Percentiles rank a stretch among this genome's conserved stretches.
Evolutionary conservation across 2,329 filamentous ascomycete genomes (phyloP).

Genomic region (Paraconiothyrium brasiliense): DNA sequence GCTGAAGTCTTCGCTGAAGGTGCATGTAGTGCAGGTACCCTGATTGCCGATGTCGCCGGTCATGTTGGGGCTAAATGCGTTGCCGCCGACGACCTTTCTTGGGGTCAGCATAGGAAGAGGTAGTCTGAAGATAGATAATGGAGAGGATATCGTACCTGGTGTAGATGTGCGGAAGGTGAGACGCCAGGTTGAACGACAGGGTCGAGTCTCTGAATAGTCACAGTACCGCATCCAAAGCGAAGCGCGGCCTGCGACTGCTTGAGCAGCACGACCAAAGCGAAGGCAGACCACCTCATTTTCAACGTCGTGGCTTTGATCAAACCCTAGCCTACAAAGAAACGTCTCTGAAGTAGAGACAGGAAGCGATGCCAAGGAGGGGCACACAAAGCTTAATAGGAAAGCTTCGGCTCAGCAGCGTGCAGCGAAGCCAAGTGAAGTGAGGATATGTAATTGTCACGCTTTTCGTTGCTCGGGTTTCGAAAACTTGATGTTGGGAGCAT

Average conservation of each 20-base stretch:
- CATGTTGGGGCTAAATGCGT: constrained; percentile 35
- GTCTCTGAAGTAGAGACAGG: background rate
- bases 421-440: background rate
- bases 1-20: constrained; percentile 37
- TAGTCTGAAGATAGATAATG: background rate
- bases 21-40: constrained; percentile 29
- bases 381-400: constrained; percentile 9
- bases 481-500: constrained; percentile 7
- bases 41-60: constrained; percentile 30
- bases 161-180: constrained; percentile 27
- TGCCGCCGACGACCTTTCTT: constrained; percentile 30
- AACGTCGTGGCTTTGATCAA: background rate
- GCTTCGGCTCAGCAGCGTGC: background rate
- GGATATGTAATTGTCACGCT: constrained; percentile 2
- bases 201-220: constrained; percentile 28
- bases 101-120: background rate
- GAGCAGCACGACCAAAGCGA: constrained; percentile 18
- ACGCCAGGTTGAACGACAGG: constrained; percentile 29
- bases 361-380: background rate
- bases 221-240: constrained; percentile 29
- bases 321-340: background rate
- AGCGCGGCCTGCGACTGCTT: constrained; percentile 23
- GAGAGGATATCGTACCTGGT: constrained; percentile 20
- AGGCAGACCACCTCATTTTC: constrained; percentile 23
- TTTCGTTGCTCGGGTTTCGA: constrained; percentile 1